phyloP scores from a whole-genome alignment of 371 early-diverging fungal species.

The Mucor lusitanicus region DNA sequence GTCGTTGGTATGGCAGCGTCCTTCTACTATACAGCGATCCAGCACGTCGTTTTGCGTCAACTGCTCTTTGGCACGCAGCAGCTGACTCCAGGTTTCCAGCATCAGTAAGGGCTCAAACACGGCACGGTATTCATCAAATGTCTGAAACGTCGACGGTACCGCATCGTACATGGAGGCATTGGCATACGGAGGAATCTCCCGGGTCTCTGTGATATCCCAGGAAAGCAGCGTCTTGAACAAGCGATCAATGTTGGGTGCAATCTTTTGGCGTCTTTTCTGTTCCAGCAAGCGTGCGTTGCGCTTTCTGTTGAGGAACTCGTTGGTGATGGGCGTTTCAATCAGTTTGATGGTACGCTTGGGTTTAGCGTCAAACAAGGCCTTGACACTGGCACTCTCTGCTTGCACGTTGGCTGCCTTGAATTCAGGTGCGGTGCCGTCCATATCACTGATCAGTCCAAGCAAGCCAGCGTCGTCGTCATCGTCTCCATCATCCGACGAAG shows the following conservation, averaged over 20 bases:
- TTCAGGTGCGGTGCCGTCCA: conserved; percentile 4
- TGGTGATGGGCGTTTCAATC: conserved; percentile 29
- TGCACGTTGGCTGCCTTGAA: conserved; percentile 13
- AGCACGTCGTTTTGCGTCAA: conserved; percentile 47
- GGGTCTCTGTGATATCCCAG: conserved; percentile 52
- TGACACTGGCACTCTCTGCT: conserved; percentile 39
- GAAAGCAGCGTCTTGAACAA: conserved; percentile 53
- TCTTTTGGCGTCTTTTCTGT: conserved; percentile 40
- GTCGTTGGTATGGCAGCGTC: conserved; percentile 69
- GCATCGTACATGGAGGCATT: conserved; percentile 20
- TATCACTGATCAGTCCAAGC: conserved; percentile 29
- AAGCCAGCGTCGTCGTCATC: conserved; percentile 24
- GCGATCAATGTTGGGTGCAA: conserved; percentile 49
- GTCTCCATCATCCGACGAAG: conserved; percentile 32
- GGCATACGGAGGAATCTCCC: conserved; percentile 50
- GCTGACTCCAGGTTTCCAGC: conserved; percentile 85
- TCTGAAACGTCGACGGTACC: conserved; percentile 64
- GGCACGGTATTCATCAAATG: conserved; percentile 61
- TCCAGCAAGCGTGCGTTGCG: conserved; percentile 21
- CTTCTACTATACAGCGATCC: conserved; percentile 46
- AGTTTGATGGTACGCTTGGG: conserved; percentile 39
- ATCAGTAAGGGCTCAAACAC: conserved; percentile 83
- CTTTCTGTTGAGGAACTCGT: conserved; percentile 18
- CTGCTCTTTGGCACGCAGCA: conserved; percentile 74
- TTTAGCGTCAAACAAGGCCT: conserved; percentile 33